A percentile compares a stretch with the other conserved stretches of the same genome.
Evolutionary conservation across 441 rosid species (phyloP).

Genomic region (Populus hybrid): DNA sequence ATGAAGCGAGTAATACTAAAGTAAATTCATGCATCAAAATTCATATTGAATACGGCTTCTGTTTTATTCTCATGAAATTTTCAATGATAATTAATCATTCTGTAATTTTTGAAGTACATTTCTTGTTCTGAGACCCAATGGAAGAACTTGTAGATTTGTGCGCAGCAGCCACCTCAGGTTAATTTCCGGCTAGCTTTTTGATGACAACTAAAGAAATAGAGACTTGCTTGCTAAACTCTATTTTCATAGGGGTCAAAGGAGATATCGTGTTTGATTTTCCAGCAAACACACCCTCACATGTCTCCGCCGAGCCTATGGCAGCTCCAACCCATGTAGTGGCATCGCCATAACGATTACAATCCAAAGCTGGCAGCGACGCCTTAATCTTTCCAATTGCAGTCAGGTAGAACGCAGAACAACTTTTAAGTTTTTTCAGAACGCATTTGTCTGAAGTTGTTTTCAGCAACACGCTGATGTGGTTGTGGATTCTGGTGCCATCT

Average conservation of each 20-base stretch:
- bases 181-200: not conserved
- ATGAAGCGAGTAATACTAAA: too few relatives aligned
- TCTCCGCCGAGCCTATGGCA: not conserved
- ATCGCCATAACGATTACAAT: not conserved
- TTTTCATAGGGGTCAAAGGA: not conserved
- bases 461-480: too few relatives aligned
- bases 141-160: not conserved
- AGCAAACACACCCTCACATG: not conserved
- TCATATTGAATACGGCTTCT: too few relatives aligned
- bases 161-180: not conserved
- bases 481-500: too few relatives aligned
- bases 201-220: not conserved
- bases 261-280: not conserved
- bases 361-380: too few relatives aligned
- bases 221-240: not conserved
- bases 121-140: not conserved
- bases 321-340: not conserved
- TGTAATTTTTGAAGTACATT: not conserved
- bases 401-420: too few relatives aligned
- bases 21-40: too few relatives aligned
- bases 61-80: too few relatives aligned
- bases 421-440: too few relatives aligned
- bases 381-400: too few relatives aligned
- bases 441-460: too few relatives aligned
- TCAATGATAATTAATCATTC: too few relatives aligned